Conservation (phyloP, 163 green algal genomes). For the Scenedesmus sp. region DNA sequence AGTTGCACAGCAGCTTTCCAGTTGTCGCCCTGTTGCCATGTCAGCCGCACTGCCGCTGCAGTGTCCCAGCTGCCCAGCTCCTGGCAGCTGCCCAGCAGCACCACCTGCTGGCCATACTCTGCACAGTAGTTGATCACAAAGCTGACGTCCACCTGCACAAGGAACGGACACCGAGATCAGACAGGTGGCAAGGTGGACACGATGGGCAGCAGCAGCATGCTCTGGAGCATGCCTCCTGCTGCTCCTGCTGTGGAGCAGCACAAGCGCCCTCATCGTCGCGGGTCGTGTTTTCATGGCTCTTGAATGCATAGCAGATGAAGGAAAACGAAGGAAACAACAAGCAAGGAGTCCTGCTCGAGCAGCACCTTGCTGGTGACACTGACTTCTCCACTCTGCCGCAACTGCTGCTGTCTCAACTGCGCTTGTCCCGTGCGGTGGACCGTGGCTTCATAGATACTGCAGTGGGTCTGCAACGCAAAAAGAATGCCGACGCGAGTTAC, state of each 20-base stretch:
- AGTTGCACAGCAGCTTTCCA: conserved; percentile 53
- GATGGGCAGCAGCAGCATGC: no score
- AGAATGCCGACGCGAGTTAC: not conserved
- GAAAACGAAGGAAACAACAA: no score
- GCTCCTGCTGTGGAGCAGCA: no score
- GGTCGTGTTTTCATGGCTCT: no score
- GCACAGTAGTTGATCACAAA: not conserved
- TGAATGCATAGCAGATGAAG: no score
- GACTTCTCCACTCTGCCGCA: not conserved
- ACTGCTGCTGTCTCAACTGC: not conserved
- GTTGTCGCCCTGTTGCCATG: conserved; percentile 47
- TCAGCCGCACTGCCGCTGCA: conserved; percentile 14
- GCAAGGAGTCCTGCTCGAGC: no score
- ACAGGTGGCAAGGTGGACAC: no score
- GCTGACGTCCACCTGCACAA: not conserved
- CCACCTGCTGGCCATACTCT: conserved; percentile 50
- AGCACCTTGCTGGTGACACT: not conserved
- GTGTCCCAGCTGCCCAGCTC: conserved; percentile 55
- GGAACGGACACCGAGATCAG: no score
- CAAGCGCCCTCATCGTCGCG: no score
- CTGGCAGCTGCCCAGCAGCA: conserved; percentile 46
- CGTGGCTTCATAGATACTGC: not conserved
- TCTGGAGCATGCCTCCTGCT: no score
- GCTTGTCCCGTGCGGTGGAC: not conserved
- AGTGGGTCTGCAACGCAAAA: not conserved